Percentiles rank a stretch among this genome's conserved stretches.
phyloP scores from a whole-genome alignment of 306 rosid species.

The Rosa lucieae region DNA sequence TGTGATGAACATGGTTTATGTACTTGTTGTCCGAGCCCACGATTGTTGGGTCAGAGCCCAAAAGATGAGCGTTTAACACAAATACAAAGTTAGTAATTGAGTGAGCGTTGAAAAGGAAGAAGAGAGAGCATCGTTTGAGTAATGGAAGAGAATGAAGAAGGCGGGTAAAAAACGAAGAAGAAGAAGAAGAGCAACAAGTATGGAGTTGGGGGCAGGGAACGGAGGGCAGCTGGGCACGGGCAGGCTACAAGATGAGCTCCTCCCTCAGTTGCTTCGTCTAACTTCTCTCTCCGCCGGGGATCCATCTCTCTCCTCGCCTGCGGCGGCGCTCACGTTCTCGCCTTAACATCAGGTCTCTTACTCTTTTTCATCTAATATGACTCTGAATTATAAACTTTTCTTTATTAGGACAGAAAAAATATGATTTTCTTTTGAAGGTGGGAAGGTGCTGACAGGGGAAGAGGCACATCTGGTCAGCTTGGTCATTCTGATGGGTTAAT shows the following conservation, averaged over 20 bases:
- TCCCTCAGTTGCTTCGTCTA: slow-evolving; percentile 62
- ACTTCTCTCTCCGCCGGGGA: slow-evolving; percentile 37
- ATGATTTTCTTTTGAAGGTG: slow-evolving; percentile 35
- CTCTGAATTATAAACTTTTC: background rate
- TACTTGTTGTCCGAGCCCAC: background rate
- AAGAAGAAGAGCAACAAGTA: slow-evolving; percentile 27
- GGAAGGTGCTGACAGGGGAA: slow-evolving; percentile 84
- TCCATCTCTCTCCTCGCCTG: slow-evolving; percentile 63
- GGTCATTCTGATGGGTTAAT: slow-evolving; percentile 62
- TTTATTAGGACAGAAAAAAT: background rate
- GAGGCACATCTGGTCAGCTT: slow-evolving; percentile 81
- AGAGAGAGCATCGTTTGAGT: background rate
- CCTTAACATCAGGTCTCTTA: slow-evolving; percentile 58
- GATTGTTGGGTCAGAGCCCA: slow-evolving; percentile 8
- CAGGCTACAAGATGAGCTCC: slow-evolving; percentile 51
- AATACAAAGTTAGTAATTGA: background rate
- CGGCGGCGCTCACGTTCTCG: slow-evolving; percentile 88
- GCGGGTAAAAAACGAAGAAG: background rate
- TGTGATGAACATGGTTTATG: background rate
- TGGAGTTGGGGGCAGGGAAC: slow-evolving; percentile 99
- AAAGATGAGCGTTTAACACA: background rate
- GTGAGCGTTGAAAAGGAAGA: background rate
- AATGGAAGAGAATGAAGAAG: slow-evolving; percentile 23
- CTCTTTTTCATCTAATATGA: background rate
- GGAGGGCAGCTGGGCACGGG: slow-evolving; percentile 77